These are phyloP conservation scores for Curvularia hawaiiensis DNA, from an alignment of 2,329 filamentous ascomycete species.

Conservation along the genomic window DNA sequence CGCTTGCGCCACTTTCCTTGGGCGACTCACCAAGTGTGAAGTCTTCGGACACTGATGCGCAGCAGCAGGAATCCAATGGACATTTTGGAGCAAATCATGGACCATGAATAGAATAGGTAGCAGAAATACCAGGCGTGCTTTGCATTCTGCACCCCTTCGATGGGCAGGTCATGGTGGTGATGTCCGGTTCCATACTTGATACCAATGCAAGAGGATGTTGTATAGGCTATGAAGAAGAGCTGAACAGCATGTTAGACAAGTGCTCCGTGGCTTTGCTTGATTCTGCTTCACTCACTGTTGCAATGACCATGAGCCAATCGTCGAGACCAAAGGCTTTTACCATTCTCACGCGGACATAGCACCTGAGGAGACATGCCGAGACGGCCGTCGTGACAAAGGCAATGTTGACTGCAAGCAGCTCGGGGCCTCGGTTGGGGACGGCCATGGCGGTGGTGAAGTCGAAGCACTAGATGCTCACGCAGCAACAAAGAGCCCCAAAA, in stretches of 20 bases:
- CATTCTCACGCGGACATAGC: conserved; percentile 39
- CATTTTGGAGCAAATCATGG: conserved; percentile 43
- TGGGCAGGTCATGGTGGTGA: conserved; percentile 32
- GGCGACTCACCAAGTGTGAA: conserved; percentile 31
- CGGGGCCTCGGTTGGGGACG: conserved; percentile 41
- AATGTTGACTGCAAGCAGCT: conserved; percentile 39
- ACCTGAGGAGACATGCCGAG: conserved; percentile 35
- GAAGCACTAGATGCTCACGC: conserved; percentile 7
- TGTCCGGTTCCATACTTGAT: conserved; percentile 39
- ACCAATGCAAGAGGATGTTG: conserved; percentile 33
- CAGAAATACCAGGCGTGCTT: conserved; percentile 43
- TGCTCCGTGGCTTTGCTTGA: neutral
- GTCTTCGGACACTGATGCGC: conserved; percentile 36
- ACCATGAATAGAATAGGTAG: conserved; percentile 39
- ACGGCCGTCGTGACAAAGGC: conserved; percentile 33
- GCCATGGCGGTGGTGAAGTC: conserved; percentile 28
- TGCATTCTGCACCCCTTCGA: conserved; percentile 28
- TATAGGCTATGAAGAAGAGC: conserved; percentile 35
- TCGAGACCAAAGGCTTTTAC: conserved; percentile 45
- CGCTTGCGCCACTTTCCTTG: neutral
- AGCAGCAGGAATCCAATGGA: conserved; percentile 43
- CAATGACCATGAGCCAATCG: conserved; percentile 43
- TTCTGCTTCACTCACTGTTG: conserved; percentile 29
- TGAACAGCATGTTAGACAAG: conserved; percentile 12
- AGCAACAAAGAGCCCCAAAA: conserved; percentile 15